phyloP scores from a whole-genome alignment of 2,329 filamentous ascomycete species.

The Colletotrichum camelliae region DNA sequence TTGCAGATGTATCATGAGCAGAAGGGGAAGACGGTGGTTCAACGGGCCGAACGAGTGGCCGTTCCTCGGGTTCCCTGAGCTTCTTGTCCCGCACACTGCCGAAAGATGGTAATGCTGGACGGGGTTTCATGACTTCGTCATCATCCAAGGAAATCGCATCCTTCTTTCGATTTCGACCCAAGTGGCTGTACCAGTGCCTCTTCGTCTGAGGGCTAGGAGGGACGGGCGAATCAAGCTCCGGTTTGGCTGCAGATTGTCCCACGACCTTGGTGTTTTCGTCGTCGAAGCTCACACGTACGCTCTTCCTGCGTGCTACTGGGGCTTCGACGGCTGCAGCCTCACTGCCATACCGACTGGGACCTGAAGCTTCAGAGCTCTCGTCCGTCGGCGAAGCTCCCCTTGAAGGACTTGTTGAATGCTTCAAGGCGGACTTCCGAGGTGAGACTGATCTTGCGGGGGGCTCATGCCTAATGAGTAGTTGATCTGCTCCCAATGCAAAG shows the following conservation, averaged over 20 bases:
- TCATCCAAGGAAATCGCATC: constrained; percentile 57
- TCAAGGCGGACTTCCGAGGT: constrained; percentile 79
- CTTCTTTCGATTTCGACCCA: constrained; percentile 56
- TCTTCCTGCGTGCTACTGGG: constrained; percentile 61
- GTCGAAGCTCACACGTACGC: constrained; percentile 79
- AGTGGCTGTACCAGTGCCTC: constrained; percentile 53
- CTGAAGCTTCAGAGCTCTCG: constrained; percentile 50
- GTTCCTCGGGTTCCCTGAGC: constrained; percentile 56
- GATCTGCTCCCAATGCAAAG: constrained; percentile 65
- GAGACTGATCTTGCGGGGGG: constrained; percentile 75
- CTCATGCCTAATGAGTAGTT: constrained; percentile 65
- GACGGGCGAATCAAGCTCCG: constrained; percentile 44
- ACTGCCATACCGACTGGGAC: constrained; percentile 27
- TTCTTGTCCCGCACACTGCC: constrained; percentile 75
- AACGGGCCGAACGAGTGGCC: constrained; percentile 61
- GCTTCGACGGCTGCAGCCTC: constrained; percentile 36
- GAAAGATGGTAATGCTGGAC: constrained; percentile 76
- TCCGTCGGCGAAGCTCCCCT: constrained; percentile 57
- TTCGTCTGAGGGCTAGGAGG: constrained; percentile 39
- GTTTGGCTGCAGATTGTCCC: constrained; percentile 47
- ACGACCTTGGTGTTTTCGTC: constrained; percentile 64
- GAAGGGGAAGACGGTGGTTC: constrained; percentile 39
- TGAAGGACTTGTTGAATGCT: constrained; percentile 62
- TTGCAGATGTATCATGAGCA: constrained; percentile 29
- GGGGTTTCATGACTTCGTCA: constrained; percentile 74